phyloP scores from a whole-genome alignment of 306 rosid species.

The Trifolium fragiferum region DNA sequence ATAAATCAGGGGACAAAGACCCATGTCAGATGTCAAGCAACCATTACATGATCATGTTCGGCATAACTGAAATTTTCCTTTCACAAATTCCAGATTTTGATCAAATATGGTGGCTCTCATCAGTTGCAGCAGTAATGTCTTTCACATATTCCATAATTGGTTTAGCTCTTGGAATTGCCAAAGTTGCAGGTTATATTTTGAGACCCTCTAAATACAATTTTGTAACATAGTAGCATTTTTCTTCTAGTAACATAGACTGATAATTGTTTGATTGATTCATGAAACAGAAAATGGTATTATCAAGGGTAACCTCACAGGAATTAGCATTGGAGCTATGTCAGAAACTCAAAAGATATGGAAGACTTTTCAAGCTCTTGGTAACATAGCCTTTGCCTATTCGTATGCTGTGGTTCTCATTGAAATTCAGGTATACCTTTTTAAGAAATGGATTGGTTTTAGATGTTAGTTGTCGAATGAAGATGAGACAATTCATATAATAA shows the following conservation, averaged over 20 bases:
- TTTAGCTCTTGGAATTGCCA: constrained; percentile 59
- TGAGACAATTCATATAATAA: not conserved
- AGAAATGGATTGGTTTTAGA: not conserved
- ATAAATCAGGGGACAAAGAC: constrained; percentile 41
- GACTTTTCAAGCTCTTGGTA: constrained; percentile 68
- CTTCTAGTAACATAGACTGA: constrained; percentile 19
- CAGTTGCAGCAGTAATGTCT: constrained; percentile 68
- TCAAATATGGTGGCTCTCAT: constrained; percentile 76
- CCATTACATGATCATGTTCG: constrained; percentile 55
- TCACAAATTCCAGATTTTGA: constrained; percentile 72
- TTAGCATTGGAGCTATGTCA: constrained; percentile 47
- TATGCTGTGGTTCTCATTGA: constrained; percentile 66
- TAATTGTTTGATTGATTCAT: constrained; percentile 31
- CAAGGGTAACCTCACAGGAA: constrained; percentile 58
- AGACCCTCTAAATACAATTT: not conserved
- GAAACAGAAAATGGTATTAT: constrained; percentile 55
- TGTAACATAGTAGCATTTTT: not conserved
- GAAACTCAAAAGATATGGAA: constrained; percentile 60
- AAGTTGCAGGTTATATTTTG: constrained; percentile 62
- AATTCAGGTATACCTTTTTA: constrained; percentile 57
- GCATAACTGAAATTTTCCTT: constrained; percentile 46
- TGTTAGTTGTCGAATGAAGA: not conserved
- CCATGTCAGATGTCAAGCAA: constrained; percentile 65
- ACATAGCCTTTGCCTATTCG: constrained; percentile 70
- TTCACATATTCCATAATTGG: constrained; percentile 65